A percentile compares a stretch with the other conserved stretches of the same genome.
phyloP scores from a whole-genome alignment of 2,329 filamentous ascomycete genomes.

The Epichloe gansuensis region DNA sequence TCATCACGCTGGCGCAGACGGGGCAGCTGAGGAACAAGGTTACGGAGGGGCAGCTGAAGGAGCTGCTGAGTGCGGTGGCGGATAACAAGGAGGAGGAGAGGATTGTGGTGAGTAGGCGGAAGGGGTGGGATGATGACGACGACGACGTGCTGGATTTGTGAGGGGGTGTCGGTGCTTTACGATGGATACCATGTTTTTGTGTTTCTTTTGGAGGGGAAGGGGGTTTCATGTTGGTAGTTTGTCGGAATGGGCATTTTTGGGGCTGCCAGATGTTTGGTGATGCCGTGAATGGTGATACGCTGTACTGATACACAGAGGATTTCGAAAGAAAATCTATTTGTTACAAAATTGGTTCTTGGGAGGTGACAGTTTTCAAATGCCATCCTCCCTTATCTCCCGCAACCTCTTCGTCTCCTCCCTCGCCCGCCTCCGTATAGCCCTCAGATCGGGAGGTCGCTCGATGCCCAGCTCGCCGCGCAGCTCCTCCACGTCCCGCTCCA shows the following conservation, averaged over 20 bases:
- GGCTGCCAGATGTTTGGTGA: too few relatives aligned
- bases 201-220: too few relatives aligned
- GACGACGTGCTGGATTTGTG: conserved; percentile 62
- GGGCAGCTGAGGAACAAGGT: conserved; percentile 83
- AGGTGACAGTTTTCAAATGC: neutral
- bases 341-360: too few relatives aligned
- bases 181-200: conserved; percentile 2
- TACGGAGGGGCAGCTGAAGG: conserved; percentile 86
- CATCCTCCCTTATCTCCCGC: conserved; percentile 27
- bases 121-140: conserved; percentile 76
- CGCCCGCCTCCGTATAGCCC: conserved; percentile 60
- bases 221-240: too few relatives aligned
- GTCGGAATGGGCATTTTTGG: too few relatives aligned
- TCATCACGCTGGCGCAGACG: conserved; percentile 81
- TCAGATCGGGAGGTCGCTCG: conserved; percentile 77
- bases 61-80: conserved; percentile 72
- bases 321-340: too few relatives aligned
- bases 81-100: conserved; percentile 70
- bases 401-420: conserved; percentile 55
- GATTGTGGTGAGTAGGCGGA: conserved; percentile 76
- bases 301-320: neutral
- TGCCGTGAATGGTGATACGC: neutral
- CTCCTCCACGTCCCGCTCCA: conserved; percentile 71
- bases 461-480: conserved; percentile 67
- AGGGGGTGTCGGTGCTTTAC: conserved; percentile 3